Evolutionary conservation across 2,329 filamentous ascomycete species (phyloP).

Genomic region (Basipetospora chlamydospora): DNA sequence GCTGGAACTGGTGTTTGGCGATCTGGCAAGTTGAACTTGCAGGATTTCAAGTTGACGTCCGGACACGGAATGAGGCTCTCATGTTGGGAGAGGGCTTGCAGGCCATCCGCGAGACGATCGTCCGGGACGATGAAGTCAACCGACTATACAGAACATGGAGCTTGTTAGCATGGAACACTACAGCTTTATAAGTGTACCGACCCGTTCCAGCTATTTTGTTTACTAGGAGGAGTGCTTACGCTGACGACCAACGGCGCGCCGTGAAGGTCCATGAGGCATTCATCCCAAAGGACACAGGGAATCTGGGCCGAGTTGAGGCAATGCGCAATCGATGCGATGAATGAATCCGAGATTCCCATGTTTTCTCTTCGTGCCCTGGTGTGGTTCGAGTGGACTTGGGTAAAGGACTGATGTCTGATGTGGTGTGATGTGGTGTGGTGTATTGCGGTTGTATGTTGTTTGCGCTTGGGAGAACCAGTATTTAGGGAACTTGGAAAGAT

Average conservation of each 20-base stretch:
- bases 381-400: neutral
- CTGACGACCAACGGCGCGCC: slow-evolving; percentile 11
- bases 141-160: slow-evolving; percentile 10
- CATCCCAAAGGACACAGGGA: slow-evolving; percentile 12
- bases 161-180: neutral
- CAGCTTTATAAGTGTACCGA: too few species aligned
- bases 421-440: too few species aligned
- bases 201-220: too few species aligned
- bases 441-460: too few species aligned
- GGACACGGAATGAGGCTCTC: slow-evolving; percentile 8
- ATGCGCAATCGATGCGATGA: slow-evolving; percentile 9
- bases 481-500: too few species aligned
- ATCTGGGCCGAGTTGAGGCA: slow-evolving; percentile 10
- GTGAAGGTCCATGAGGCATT: slow-evolving; percentile 11
- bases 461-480: too few species aligned
- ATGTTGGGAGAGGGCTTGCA: slow-evolving; percentile 6
- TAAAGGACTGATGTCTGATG: slow-evolving; percentile 1
- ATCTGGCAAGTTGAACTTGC: slow-evolving; percentile 8
- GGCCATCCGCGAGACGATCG: slow-evolving; percentile 7
- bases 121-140: slow-evolving; percentile 12
- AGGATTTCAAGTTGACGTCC: slow-evolving; percentile 6
- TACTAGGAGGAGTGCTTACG: slow-evolving; percentile 1
- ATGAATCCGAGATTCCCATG: slow-evolving; percentile 4
- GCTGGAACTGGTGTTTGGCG: slow-evolving; percentile 10
- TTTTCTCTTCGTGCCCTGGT: neutral